Conservation (phyloP, 805 yeast species). For the Pichia californica region DNA sequence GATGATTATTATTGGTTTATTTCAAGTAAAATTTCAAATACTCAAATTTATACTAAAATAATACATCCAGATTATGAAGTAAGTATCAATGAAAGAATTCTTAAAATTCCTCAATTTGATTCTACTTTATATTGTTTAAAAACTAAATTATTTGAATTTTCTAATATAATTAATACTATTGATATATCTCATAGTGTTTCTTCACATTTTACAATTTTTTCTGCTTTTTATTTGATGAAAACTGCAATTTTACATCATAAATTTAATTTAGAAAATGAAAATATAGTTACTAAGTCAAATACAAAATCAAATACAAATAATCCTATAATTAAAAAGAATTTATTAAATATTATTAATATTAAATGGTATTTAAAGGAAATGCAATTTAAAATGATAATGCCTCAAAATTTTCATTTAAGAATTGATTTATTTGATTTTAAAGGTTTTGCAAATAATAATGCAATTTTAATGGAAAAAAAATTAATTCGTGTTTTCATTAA, state of each 20-base stretch:
- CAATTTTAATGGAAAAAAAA: conserved; percentile 6
- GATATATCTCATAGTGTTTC: conserved; percentile 29
- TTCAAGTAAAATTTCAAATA: background rate
- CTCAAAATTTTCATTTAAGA: conserved; percentile 43
- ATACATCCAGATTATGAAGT: background rate
- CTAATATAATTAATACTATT: conserved; percentile 1
- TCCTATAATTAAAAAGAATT: no score
- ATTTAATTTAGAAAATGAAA: background rate
- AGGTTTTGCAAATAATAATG: conserved; percentile 10
- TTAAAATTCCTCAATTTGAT: conserved; percentile 8
- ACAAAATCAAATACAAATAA: background rate
- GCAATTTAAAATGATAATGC: conserved; percentile 30
- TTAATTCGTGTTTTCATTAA: conserved; percentile 11
- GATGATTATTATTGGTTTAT: conserved; percentile 13
- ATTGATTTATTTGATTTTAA: conserved; percentile 35
- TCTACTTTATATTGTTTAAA: conserved; percentile 9
- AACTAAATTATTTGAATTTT: conserved; percentile 4
- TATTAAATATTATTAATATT: conserved; percentile 2
- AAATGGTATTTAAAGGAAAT: conserved; percentile 7
- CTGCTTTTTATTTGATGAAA: conserved; percentile 39
- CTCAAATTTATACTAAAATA: conserved; percentile 3
- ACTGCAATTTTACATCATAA: conserved; percentile 26
- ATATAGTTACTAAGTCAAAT: background rate
- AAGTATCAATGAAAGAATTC: background rate
- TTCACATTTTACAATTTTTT: conserved; percentile 39